Evolutionary conservation across 2,329 filamentous ascomycete genomes (phyloP).

Genomic region (Didymella sp.): DNA sequence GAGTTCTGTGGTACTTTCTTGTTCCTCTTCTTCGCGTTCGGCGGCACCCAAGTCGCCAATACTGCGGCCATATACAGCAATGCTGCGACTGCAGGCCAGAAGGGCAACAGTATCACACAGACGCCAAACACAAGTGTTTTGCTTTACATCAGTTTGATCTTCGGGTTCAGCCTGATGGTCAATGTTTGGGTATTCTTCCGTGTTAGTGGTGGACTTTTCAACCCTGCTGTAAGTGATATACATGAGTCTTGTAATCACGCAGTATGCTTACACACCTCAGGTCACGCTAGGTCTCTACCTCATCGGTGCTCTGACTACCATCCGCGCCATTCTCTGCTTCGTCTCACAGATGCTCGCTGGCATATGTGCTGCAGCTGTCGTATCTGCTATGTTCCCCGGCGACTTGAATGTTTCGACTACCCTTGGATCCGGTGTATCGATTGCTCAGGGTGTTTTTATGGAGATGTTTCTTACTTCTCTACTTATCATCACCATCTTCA

Average conservation of each 20-base stretch:
- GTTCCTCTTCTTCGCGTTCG: slow-evolving; percentile 52
- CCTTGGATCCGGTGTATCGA: slow-evolving; percentile 40
- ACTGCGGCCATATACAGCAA: slow-evolving; percentile 35
- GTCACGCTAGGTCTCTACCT: slow-evolving; percentile 49
- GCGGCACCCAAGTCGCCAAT: slow-evolving; percentile 49
- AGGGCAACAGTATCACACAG: slow-evolving; percentile 36
- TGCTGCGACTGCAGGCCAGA: slow-evolving; percentile 30
- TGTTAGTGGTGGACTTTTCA: slow-evolving; percentile 50
- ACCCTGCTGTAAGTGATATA: slow-evolving; percentile 45
- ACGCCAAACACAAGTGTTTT: slow-evolving; percentile 44
- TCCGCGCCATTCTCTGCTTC: slow-evolving; percentile 44
- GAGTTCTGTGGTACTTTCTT: slow-evolving; percentile 52
- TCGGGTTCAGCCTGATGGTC: slow-evolving; percentile 50
- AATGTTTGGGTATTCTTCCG: slow-evolving; percentile 53
- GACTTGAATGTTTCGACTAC: slow-evolving; percentile 47
- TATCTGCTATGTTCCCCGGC: slow-evolving; percentile 47
- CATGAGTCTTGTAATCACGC: not conserved
- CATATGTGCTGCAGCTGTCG: slow-evolving; percentile 46
- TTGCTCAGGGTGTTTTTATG: slow-evolving; percentile 48
- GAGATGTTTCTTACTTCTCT: slow-evolving; percentile 51
- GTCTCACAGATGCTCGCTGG: slow-evolving; percentile 47
- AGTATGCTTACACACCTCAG: slow-evolving; percentile 20
- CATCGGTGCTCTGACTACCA: slow-evolving; percentile 35
- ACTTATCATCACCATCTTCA: slow-evolving; percentile 55
- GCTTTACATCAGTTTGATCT: slow-evolving; percentile 48